These are phyloP conservation scores for Phytophthora tubulina DNA, from an alignment of 352 stramenopile genomes.

Conservation along the genomic window DNA sequence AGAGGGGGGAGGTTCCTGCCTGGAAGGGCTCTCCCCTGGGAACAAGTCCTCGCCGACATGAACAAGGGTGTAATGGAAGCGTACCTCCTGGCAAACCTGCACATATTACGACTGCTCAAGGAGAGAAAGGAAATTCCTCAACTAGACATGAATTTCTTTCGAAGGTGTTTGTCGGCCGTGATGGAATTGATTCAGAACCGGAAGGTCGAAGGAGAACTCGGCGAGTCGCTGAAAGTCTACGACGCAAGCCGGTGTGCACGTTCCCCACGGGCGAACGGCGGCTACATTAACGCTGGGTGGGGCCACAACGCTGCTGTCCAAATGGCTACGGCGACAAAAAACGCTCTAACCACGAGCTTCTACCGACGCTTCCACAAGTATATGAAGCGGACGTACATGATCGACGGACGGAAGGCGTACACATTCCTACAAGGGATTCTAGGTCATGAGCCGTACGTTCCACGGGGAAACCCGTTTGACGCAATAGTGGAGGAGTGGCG, in stretches of 20 bases:
- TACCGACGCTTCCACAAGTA: conserved; percentile 6
- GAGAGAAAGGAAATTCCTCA: conserved; percentile 10
- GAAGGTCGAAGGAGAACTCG: conserved; percentile 3
- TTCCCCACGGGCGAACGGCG: conserved; percentile 1
- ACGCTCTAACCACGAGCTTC: conserved; percentile 1
- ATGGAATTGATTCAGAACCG: conserved; percentile 3
- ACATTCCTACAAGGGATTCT: neutral
- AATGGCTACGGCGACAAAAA: conserved; percentile 4
- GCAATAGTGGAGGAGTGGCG: conserved; percentile 6
- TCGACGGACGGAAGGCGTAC: conserved; percentile 4
- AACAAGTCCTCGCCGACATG: conserved; percentile 15
- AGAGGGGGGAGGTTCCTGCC: conserved; percentile 2
- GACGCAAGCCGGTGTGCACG: neutral
- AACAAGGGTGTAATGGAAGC: conserved; percentile 12
- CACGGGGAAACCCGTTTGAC: neutral
- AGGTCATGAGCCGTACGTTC: neutral
- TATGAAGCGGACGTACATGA: conserved; percentile 7
- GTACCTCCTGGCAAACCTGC: conserved; percentile 2
- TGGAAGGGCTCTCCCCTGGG: conserved; percentile 3
- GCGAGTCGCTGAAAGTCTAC: conserved; percentile 2
- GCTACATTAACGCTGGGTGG: conserved; percentile 2
- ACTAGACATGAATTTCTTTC: conserved; percentile 4
- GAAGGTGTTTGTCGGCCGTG: neutral
- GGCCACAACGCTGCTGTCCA: neutral
- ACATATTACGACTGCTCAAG: conserved; percentile 1